Evolutionary conservation across 2,329 filamentous ascomycete genomes (phyloP), one percentile per base, ranked within the genome.

Genomic region (Colletotrichum plurivorum): DNA sequence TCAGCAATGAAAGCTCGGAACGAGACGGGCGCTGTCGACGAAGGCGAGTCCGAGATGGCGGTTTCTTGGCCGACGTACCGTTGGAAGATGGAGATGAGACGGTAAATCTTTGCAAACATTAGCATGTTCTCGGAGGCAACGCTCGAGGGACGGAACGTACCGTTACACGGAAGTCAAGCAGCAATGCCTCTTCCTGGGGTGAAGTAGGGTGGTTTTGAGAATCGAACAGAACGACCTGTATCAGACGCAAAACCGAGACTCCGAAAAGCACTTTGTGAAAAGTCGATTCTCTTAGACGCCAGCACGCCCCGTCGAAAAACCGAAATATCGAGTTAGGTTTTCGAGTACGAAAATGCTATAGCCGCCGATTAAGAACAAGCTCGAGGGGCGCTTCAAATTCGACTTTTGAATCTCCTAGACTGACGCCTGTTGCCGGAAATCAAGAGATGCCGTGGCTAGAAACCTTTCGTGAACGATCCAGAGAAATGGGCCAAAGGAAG

Each of bases 251-350:
- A 75, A 73, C 75, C 76, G 74, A 76, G 74, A 80, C 77, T 79
- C 76, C 76, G 75, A 78, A 79, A 78, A 75, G 74, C 75, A 77
- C 77, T 76, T 62, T 77, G 77, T 76, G 76, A 76, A 77, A 78
- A 73, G 75, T 77, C 76, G 77, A 74, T 72, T 79, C 73, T 79
- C 73, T 75, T 45, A 76, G 77, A 82, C 79, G 78, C 80, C 80
- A 75, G 78, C 79, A 81, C 81, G 79, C 80, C 79, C 74, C 75
- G 75, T 75, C 52, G 72, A 74, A 65, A 58, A 66, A 73, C 31
- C 75, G 56, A 64, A 62, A 72, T 51, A 57, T 68, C 25, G 64
- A 72, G 51, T 60, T 66, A 63, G 60, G 48, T 69, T 65, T 63
- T 69, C 60, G 70, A 69, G 69, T 60, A 65, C 52, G 51, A 52